A percentile compares a stretch with the other conserved stretches of the same genome.
Conservation (phyloP, 352 stramenopile genomes). For the Achlya hypogyna region DNA sequence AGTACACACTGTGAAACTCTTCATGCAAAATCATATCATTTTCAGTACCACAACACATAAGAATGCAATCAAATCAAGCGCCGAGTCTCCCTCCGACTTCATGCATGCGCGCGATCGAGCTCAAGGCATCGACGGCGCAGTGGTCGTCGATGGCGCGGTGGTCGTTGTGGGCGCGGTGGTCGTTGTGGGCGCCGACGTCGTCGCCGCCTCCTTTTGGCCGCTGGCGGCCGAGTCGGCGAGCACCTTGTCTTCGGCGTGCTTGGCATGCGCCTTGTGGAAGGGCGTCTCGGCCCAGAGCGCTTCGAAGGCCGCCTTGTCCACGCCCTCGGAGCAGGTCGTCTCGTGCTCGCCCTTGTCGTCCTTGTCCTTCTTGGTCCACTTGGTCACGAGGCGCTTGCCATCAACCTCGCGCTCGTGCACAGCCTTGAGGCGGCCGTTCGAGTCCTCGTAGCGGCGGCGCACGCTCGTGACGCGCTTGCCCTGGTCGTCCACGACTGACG, state of each 20-base stretch:
- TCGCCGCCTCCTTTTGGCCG: neutral
- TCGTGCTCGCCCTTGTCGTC: conserved; percentile 59
- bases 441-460: conserved; percentile 77
- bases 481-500: conserved; percentile 58
- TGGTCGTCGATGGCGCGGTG: neutral
- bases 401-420: conserved; percentile 68
- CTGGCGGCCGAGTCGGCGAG: too few species aligned
- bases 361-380: conserved; percentile 60
- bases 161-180: neutral
- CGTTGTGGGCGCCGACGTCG: neutral
- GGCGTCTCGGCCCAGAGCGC: conserved; percentile 58
- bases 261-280: conserved; percentile 46
- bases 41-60: neutral
- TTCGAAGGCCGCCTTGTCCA: conserved; percentile 53
- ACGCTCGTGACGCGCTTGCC: conserved; percentile 52
- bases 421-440: conserved; percentile 65
- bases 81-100: too few species aligned
- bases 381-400: conserved; percentile 50
- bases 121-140: neutral
- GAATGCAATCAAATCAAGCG: neutral
- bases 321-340: conserved; percentile 43
- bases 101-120: too few species aligned
- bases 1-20: neutral
- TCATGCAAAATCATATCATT: neutral
- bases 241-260: conserved; percentile 3